Percentiles rank a stretch among this genome's conserved stretches.
phyloP scores from a whole-genome alignment of 768 basidiomycete genomes.

The Mycena sanguinolenta region DNA sequence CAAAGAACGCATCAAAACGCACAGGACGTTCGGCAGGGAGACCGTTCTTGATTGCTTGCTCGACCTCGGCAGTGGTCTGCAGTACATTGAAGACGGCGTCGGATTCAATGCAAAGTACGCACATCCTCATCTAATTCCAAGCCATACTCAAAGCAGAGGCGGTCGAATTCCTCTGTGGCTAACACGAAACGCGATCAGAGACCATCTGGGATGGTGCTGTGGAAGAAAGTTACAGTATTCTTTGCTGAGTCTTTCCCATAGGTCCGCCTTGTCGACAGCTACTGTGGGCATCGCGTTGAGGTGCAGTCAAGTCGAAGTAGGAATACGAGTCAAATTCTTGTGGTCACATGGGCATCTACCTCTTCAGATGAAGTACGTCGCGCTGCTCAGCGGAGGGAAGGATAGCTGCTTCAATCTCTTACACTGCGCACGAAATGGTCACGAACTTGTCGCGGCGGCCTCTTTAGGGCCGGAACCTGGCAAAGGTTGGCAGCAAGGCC shows the following conservation, averaged over 20 bases:
- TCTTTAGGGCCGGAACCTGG: conserved; percentile 87
- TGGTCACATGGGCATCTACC: conserved; percentile 25
- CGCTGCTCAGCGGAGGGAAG: conserved; percentile 96
- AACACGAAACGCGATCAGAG: conserved; percentile 37
- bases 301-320: not conserved
- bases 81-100: not conserved
- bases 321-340: conserved; percentile 50
- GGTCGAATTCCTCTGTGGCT: conserved; percentile 97
- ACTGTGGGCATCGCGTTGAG: conserved; percentile 87
- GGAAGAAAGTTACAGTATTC: conserved; percentile 74
- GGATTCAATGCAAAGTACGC: conserved; percentile 45
- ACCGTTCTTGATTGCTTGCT: conserved; percentile 85
- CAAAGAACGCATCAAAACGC: conserved; percentile 38
- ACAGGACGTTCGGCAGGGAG: conserved; percentile 89
- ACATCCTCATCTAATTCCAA: conserved; percentile 99
- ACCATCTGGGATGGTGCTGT: conserved; percentile 9
- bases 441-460: conserved; percentile 89
- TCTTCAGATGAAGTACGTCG: conserved; percentile 87
- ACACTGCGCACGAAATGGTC: conserved; percentile 89
- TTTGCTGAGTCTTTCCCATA: conserved; percentile 87
- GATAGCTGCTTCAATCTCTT: conserved; percentile 97
- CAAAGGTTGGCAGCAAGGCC: conserved; percentile 70
- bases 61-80: conserved; percentile 91
- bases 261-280: conserved; percentile 94
- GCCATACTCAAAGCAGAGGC: conserved; percentile 96